Percentiles rank a stretch among this genome's conserved stretches.
Conservation (phyloP, 2,329 filamentous ascomycete species). For the Allantophomopsis lycopodina region DNA sequence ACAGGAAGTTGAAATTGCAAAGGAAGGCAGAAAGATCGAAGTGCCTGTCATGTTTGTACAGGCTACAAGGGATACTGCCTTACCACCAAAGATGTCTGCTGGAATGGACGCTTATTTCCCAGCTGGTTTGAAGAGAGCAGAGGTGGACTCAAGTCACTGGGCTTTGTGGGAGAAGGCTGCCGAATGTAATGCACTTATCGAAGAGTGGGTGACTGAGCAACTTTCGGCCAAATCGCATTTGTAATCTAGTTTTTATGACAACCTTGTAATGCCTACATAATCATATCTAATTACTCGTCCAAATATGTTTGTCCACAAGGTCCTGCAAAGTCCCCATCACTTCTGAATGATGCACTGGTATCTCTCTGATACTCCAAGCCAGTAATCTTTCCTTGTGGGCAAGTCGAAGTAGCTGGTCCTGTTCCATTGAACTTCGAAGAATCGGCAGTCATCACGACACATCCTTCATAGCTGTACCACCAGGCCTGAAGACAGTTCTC, state of each 20-base stretch:
- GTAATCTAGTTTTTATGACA: background rate
- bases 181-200: conserved; percentile 51
- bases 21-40: conserved; percentile 35
- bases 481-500: conserved; percentile 2
- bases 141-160: conserved; percentile 70
- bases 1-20: conserved; percentile 52
- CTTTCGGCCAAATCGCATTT: background rate
- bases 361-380: conserved; percentile 1
- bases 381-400: background rate
- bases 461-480: conserved; percentile 1
- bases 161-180: conserved; percentile 60
- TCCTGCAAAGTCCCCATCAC: conserved; percentile 1
- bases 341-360: background rate
- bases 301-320: conserved; percentile 1
- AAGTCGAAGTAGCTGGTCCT: background rate
- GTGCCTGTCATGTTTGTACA: conserved; percentile 63
- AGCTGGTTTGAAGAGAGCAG: conserved; percentile 41
- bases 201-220: conserved; percentile 14
- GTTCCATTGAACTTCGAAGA: conserved; percentile 1
- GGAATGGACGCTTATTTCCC: conserved; percentile 59
- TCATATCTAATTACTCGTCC: too few species aligned
- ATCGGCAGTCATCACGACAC: conserved; percentile 1
- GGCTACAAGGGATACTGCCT: conserved; percentile 55
- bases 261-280: too few species aligned
- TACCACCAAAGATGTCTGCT: conserved; percentile 57